Base-by-base conservation (phyloP, 108 stramenopile species). In the Nitzschia sp. region DNA sequence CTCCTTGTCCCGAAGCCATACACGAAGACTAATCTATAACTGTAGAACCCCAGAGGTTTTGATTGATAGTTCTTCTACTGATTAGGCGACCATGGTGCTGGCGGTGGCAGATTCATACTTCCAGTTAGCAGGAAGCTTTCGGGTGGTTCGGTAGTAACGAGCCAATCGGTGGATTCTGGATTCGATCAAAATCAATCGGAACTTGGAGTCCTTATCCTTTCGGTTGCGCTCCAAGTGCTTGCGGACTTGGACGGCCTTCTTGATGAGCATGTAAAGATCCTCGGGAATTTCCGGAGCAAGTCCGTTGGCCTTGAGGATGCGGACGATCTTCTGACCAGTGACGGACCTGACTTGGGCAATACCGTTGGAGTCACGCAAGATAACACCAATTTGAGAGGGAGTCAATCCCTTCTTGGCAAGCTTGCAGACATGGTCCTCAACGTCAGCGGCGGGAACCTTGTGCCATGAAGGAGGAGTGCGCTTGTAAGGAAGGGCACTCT, bases 191-290 rank as follows among this genome's bases (percentile, higher is more conserved):
- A 99, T 99, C 70, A 99, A 88, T 77, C 98, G 95, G 91, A 99
- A 99, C 94, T 99, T 99, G 87, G 97, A 92, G 86, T 98, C 97
- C 92, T 98, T 99, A 84, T 99, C 99, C 81, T 98, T 91, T 73
- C 97, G 93, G 87, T 99, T 99, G 70, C 94, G 85, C 81, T 99
- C 98, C 72, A 99, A 87, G 83, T 99, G 99, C 97, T 99, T 99
- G 74, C 99, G 97, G 34, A 99, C 98, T 60, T 96, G 88, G 63
- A 99, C 99, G 46, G 99, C 99, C 95, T 99, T 99, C 95, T 99
- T 99, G 95, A 99, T 99, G 46, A 99, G 86, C 96, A 97, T 98
- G 95, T 99, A 99, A 58, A 99, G 82, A 83, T 99, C 99, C 91
- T 99, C 99, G 6, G 99, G 99, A 78, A 99, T 96, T 78, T 98